Percentiles rank a stretch among this genome's conserved stretches.
These are phyloP conservation scores for Cymbopogon citratus DNA, from an alignment of 176 grass and related monocot species.

Conservation along the genomic window DNA sequence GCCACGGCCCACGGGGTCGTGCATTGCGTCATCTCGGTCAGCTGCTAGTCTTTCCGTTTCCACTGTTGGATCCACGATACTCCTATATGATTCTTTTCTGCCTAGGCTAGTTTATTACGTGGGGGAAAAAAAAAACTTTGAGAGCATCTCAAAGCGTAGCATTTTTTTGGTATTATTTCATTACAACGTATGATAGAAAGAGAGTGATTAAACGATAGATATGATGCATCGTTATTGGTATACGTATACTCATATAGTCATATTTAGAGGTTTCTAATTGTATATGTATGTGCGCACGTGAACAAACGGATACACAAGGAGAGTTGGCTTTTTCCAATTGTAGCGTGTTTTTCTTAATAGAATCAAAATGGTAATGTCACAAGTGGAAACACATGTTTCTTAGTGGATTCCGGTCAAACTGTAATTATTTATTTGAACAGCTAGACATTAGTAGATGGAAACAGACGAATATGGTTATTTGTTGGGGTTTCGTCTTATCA, in stretches of 20 bases:
- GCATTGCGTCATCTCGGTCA: not conserved
- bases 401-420: too few relatives aligned
- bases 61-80: not conserved
- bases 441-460: too few relatives aligned
- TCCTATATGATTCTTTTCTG: not conserved
- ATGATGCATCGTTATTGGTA: not conserved
- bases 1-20: not conserved
- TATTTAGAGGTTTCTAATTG: not conserved
- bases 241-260: not conserved
- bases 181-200: not conserved
- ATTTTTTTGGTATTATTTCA: not conserved
- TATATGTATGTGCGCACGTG: not conserved
- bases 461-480: too few relatives aligned
- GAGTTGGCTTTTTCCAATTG: not conserved
- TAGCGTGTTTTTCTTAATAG: not conserved
- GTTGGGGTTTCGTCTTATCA: too few relatives aligned
- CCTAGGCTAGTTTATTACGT: not conserved
- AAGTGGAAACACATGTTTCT: too few relatives aligned
- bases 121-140: not conserved
- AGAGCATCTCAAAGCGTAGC: not conserved
- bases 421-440: too few relatives aligned
- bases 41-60: not conserved
- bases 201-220: not conserved
- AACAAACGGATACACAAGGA: not conserved
- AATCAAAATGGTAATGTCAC: too few relatives aligned